Evolutionary conservation across 176 grass and related monocot species (phyloP).

Genomic region (Phyllostachys edulis): DNA sequence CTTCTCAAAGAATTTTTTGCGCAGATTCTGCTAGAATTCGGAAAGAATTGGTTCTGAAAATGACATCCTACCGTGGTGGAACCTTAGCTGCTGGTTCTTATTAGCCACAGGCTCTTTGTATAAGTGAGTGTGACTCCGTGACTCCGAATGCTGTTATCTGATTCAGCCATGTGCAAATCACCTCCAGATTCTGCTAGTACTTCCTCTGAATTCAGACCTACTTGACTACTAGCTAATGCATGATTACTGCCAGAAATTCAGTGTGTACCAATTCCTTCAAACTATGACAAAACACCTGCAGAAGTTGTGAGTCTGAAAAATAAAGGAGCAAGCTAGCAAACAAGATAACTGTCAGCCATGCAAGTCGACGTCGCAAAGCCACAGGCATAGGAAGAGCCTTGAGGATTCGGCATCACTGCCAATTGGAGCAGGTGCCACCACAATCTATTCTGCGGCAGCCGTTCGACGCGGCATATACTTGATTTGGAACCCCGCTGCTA

Average conservation of each 20-base stretch:
- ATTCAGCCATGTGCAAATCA: background rate
- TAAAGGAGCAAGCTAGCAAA: background rate
- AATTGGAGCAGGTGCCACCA: background rate
- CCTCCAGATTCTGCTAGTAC: background rate
- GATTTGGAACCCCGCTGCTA: background rate
- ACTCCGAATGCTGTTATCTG: background rate
- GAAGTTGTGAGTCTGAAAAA: background rate
- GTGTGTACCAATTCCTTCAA: background rate
- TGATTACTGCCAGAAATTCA: background rate
- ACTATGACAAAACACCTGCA: background rate
- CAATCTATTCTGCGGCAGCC: background rate
- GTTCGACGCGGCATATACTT: background rate
- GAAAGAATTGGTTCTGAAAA: background rate
- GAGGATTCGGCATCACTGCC: background rate
- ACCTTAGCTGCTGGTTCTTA: background rate
- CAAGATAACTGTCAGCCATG: background rate
- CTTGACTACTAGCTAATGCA: background rate
- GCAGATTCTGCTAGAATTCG: background rate
- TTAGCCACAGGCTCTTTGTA: background rate
- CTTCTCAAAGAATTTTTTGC: background rate
- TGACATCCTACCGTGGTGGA: background rate
- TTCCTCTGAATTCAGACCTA: background rate
- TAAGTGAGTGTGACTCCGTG: background rate
- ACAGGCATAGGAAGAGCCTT: background rate
- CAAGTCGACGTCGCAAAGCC: background rate